These are phyloP conservation scores for Ophiostoma sp. DNA, from an alignment of 2,329 filamentous ascomycete species.

Conservation along the genomic window DNA sequence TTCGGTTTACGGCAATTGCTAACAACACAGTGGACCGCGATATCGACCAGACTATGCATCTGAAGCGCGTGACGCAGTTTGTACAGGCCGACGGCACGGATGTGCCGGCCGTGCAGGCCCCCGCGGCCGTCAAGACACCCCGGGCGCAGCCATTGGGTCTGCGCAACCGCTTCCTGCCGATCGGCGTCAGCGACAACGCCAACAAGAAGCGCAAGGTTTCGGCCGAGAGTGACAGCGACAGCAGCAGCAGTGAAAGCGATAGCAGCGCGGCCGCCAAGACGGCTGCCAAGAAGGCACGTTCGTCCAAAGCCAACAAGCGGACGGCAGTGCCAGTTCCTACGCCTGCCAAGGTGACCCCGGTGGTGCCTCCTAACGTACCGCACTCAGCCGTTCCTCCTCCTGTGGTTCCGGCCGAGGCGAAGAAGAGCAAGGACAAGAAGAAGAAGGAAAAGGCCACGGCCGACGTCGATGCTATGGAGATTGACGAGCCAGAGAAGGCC, in stretches of 20 bases:
- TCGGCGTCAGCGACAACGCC: slow-evolving; percentile 44
- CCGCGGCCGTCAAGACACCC: slow-evolving; percentile 44
- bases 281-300: slow-evolving; percentile 5
- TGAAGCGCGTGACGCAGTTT: slow-evolving; percentile 58
- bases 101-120: slow-evolving; percentile 29
- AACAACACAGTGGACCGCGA: slow-evolving; percentile 38
- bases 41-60: slow-evolving; percentile 57
- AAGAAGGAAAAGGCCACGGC: slow-evolving; percentile 15
- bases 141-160: slow-evolving; percentile 63
- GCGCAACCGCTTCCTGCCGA: slow-evolving; percentile 61
- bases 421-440: slow-evolving; percentile 32
- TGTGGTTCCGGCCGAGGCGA: slow-evolving; percentile 27
- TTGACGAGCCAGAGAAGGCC: slow-evolving; percentile 16
- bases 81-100: slow-evolving; percentile 35
- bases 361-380: not conserved
- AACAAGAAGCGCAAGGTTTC: slow-evolving; percentile 39
- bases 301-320: not conserved
- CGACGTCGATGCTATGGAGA: slow-evolving; percentile 9
- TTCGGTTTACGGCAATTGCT: slow-evolving; percentile 19
- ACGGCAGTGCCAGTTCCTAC: not conserved
- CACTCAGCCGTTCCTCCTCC: not conserved
- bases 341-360: not conserved
- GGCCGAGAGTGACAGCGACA: not conserved
- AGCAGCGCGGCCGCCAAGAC: not conserved
- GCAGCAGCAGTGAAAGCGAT: not conserved